phyloP scores from a whole-genome alignment of 108 stramenopile genomes.

The Nitzschia putrida region DNA sequence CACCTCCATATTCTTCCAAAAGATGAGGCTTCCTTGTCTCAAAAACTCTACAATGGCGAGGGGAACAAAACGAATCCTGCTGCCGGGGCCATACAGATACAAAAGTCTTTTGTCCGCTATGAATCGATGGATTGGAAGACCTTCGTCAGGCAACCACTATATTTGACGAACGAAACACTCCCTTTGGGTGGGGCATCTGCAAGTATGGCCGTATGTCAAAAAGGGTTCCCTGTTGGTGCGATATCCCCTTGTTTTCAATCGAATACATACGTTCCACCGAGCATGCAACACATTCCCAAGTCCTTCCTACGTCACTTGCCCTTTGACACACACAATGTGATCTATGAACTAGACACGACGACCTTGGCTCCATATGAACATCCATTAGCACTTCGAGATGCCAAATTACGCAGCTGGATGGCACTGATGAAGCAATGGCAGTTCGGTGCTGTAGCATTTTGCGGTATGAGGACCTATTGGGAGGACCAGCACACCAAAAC shows the following conservation, averaged over 20 bases:
- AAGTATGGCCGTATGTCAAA: constrained; percentile 21
- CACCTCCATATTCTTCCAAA: constrained; percentile 25
- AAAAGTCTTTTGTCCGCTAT: constrained; percentile 31
- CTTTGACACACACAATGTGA: constrained; percentile 14
- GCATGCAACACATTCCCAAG: constrained; percentile 16
- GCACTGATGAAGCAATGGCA: constrained; percentile 18
- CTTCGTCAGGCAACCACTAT: constrained; percentile 22
- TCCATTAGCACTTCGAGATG: constrained; percentile 22
- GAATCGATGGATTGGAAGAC: constrained; percentile 20
- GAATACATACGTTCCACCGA: constrained; percentile 22
- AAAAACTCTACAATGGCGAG: not conserved
- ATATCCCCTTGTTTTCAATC: constrained; percentile 27
- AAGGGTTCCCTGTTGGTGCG: constrained; percentile 17
- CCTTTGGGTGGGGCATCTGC: not conserved
- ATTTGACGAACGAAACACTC: not conserved
- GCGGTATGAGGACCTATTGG: constrained; percentile 24
- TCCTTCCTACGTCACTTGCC: constrained; percentile 32
- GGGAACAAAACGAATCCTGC: not conserved
- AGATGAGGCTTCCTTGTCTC: constrained; percentile 18
- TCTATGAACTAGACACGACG: constrained; percentile 21
- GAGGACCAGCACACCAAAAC: not conserved
- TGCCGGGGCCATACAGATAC: constrained; percentile 16
- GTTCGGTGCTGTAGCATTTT: constrained; percentile 18
- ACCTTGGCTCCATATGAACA: constrained; percentile 17
- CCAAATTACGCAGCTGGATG: constrained; percentile 24